Evolutionary conservation across 495 filamentous ascomycete species (phyloP).

Genomic region (Parathielavia hyrcaniae): DNA sequence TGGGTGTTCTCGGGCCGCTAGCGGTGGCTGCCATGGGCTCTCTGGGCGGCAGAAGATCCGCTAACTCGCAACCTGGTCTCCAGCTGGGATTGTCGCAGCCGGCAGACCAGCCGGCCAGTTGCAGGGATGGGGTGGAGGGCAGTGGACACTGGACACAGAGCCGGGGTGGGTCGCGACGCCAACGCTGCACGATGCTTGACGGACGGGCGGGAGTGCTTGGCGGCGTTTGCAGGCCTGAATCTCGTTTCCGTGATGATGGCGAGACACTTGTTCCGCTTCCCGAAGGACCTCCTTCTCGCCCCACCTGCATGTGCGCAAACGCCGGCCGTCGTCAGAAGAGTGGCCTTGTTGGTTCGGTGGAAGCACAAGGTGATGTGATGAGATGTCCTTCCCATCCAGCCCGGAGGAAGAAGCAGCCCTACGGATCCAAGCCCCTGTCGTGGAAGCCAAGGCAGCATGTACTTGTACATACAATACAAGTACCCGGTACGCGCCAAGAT

Average conservation of each 20-base stretch:
- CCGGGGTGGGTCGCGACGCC: slow-evolving; percentile 15
- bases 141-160: slow-evolving; percentile 3
- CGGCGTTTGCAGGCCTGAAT: slow-evolving; percentile 28
- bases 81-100: background rate
- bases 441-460: too few relatives aligned
- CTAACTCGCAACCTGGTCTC: slow-evolving; percentile 5
- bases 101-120: slow-evolving; percentile 8
- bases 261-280: slow-evolving; percentile 14
- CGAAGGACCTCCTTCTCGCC: slow-evolving; percentile 4
- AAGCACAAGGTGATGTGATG: too few relatives aligned
- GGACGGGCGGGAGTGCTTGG: slow-evolving; percentile 20
- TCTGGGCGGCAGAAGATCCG: slow-evolving; percentile 11
- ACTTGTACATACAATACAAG: too few relatives aligned
- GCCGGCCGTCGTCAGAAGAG: background rate
- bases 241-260: slow-evolving; percentile 15
- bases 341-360: background rate
- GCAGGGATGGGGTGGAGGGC: slow-evolving; percentile 4
- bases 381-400: too few relatives aligned
- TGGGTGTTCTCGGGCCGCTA: slow-evolving; percentile 10
- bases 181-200: slow-evolving; percentile 19
- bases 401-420: slow-evolving; percentile 1
- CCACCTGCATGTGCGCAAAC: slow-evolving; percentile 1
- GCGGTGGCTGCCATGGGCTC: slow-evolving; percentile 2
- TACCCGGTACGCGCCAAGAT: slow-evolving; percentile 28
- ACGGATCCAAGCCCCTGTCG: background rate